Base-by-base conservation (phyloP, 805 yeast species). In the Candida quercuum region DNA sequence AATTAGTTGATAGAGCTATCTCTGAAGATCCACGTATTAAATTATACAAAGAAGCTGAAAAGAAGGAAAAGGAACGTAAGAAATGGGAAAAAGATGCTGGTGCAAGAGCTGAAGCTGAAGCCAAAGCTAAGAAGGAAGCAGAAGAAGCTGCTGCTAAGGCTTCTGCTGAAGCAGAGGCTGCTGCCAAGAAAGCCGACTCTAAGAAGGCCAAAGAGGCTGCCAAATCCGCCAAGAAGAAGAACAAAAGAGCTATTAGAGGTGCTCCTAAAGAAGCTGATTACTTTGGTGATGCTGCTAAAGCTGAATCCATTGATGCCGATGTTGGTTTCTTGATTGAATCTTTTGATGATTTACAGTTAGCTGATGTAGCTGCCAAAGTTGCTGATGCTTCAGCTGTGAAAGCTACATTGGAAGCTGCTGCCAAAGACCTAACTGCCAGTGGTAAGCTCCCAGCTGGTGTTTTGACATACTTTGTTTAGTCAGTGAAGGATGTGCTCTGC, bases 61-160 rank as follows among this genome's bases (percentile, higher is more conserved):
- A 86, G 78, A 81, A 81, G 63, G 98, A 86, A 63, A 91, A 91
- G 74, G 99, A 86, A 60, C 79, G 78, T 64, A 78, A 73, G 74
- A 93, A 91, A 69, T 91, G 98, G 98, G 98, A 93, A 66, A 85
- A 81, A 64, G 98, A 89, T 65, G 96, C 98, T 38, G 98, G 96
- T 52, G 79, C 95, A 23, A 85, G 98, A 73, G 81, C 87, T 61
- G 98, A 94, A 48, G 96, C 96, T 45, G 99, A 87, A 59, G 95
- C 91, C 35, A 81, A 84, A 61, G 79, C 78, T 41, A 82, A 81
- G 67, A 82, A 81, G 60, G 96, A 85, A 53, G 95, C 84, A 37
- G 98, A 85, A 55, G 96, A 86, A 57, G 86, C 84, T 49, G 86
- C 83, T 50, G 78, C 78, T 52, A 79, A 76, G 48, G 80, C 77